Percentiles rank a stretch among this genome's conserved stretches.
Conservation (phyloP, 2,329 filamentous ascomycete species). For the Calonectria leucothoes region DNA sequence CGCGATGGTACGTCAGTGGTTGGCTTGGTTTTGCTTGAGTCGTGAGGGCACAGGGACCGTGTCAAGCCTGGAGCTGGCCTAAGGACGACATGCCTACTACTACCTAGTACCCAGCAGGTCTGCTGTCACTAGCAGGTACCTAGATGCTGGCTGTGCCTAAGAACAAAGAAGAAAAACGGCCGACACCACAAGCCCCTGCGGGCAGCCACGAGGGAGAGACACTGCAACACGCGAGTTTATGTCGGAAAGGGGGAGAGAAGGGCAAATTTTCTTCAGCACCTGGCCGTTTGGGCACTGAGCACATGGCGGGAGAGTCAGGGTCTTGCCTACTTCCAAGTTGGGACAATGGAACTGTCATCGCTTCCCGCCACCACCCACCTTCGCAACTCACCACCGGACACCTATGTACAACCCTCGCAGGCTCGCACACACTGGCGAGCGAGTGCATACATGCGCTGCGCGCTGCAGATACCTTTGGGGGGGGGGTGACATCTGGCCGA, state of each 20-base stretch:
- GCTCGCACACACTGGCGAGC: neutral
- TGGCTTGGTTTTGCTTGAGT: constrained; percentile 13
- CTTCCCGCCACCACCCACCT: constrained; percentile 1
- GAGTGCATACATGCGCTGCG: neutral
- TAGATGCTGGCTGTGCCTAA: neutral
- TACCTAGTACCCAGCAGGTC: neutral
- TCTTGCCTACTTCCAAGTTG: constrained; percentile 14
- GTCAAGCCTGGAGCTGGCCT: neutral
- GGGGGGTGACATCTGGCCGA: constrained; percentile 4
- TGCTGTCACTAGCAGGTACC: neutral
- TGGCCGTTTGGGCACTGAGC: neutral
- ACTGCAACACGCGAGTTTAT: neutral
- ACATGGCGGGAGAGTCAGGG: neutral
- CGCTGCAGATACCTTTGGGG: neutral
- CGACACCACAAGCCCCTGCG: neutral
- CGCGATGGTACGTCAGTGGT: constrained; percentile 16
- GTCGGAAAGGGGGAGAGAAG: neutral
- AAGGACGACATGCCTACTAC: neutral
- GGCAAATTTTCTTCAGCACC: neutral
- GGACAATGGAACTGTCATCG: neutral
- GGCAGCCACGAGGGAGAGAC: neutral
- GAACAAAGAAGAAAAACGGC: neutral
- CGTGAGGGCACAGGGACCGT: neutral
- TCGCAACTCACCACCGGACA: neutral
- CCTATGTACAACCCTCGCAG: neutral